These are phyloP conservation scores for Serendipita sp. DNA, from an alignment of 768 basidiomycete genomes.

Conservation along the genomic window DNA sequence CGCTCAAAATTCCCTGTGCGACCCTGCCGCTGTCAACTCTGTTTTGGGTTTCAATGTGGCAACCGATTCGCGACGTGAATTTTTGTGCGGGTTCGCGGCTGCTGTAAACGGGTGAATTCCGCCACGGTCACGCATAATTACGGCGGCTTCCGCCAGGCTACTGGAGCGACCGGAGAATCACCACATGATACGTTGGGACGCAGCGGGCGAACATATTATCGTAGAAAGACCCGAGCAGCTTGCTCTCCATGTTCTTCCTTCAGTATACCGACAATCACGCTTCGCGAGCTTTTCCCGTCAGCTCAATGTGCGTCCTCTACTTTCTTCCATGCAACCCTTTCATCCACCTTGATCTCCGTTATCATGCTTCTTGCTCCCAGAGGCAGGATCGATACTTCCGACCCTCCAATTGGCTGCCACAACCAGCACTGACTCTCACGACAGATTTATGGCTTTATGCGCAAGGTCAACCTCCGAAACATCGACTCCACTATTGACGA, in stretches of 20 bases:
- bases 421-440: constrained; percentile 9
- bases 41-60: constrained; percentile 2
- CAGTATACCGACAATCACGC: constrained; percentile 89
- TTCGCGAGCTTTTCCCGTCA: constrained; percentile 96
- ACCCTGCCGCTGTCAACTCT: constrained; percentile 6
- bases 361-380: constrained; percentile 16
- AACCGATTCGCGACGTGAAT: neutral
- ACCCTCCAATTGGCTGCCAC: constrained; percentile 7
- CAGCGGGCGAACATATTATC: constrained; percentile 85
- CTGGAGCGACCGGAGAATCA: constrained; percentile 86
- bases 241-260: constrained; percentile 83
- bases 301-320: constrained; percentile 61
- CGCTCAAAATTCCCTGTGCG: neutral
- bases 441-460: constrained; percentile 97
- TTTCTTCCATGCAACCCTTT: neutral
- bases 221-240: constrained; percentile 89
- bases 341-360: constrained; percentile 13
- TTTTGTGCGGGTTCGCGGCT: neutral
- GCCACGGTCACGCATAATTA: constrained; percentile 9
- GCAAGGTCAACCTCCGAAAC: constrained; percentile 90
- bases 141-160: constrained; percentile 32
- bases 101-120: constrained; percentile 3
- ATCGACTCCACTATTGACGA: constrained; percentile 91
- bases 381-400: constrained; percentile 10
- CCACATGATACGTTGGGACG: constrained; percentile 95